Conservation (phyloP, 129 eudicot genomes). For the Flaveria sonorensis region DNA sequence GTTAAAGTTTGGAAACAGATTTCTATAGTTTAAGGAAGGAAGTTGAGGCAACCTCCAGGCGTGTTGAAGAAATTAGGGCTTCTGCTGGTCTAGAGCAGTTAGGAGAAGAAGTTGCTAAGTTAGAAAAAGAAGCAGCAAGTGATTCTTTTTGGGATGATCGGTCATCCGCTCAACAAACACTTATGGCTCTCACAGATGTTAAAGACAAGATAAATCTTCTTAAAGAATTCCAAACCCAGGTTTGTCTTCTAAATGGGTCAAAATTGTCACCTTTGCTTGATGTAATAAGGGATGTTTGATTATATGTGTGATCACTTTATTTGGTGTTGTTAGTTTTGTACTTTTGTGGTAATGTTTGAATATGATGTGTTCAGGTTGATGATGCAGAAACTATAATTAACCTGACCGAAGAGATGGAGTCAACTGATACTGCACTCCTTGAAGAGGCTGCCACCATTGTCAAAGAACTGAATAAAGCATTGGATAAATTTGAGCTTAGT, state of each 20-base stretch:
- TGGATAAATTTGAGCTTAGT: constrained; percentile 83
- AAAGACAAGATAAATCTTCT: constrained; percentile 89
- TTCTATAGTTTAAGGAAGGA: constrained; percentile 80
- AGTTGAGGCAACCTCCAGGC: constrained; percentile 62
- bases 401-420: constrained; percentile 96
- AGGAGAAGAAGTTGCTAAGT: constrained; percentile 64
- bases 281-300: background rate
- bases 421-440: constrained; percentile 78
- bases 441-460: constrained; percentile 84
- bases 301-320: background rate
- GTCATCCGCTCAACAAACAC: constrained; percentile 85
- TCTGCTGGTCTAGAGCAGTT: constrained; percentile 80
- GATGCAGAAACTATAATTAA: constrained; percentile 92
- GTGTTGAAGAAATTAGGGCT: constrained; percentile 79
- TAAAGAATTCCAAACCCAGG: constrained; percentile 77
- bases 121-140: constrained; percentile 70
- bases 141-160: constrained; percentile 94
- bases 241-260: constrained; percentile 5
- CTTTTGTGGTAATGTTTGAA: background rate
- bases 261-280: background rate
- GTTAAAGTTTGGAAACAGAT: constrained; percentile 46
- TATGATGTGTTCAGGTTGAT: constrained; percentile 53
- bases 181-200: constrained; percentile 77
- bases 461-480: constrained; percentile 73
- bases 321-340: background rate